Base-by-base conservation (phyloP, 257 asterid species). In the Voacanga thouarsii region DNA sequence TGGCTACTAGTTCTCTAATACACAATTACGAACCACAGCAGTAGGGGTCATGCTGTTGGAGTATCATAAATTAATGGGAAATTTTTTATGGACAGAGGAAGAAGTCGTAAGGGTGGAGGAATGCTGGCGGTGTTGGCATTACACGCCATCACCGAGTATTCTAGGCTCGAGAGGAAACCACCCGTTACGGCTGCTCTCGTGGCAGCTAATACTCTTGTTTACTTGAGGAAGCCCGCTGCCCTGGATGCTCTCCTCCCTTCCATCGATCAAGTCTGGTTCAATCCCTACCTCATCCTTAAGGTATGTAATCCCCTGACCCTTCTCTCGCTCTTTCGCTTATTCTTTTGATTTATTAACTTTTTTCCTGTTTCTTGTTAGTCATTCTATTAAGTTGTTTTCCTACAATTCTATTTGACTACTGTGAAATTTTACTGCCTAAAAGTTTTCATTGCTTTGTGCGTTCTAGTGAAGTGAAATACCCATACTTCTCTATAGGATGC, bases 211-310 rank as follows among this genome's bases (percentile, higher is more conserved):
- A 89, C 97, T 0, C 83, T 95, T 30, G 80, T 95, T 78, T 93
- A 91, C 83, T 59, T 91, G 84, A 91, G 96, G 85, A 88, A 92
- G 55, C 98, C 99, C 14, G 79, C 75, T 39, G 76, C 85, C 65
- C 83, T 95, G 39, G 51, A 89, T 45, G 85, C 78, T 1, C 23
- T 86, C 60, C 89, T 95, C 33, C 98, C 99, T n/a, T 71, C 94
- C 18, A 72, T 93, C 51, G 84, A 87, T 80, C 87, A 89, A 85
- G 96, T 93, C 68, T 95, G 83, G 89, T 93, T 95, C 85, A 95
- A 95, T 89, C 93, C 99, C 47, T 71, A 91, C 84, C 97, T 93
- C 80, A 87, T 95, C 82, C 77, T 93, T 86, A 90, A 91, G 98
- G 98, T 94, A 82, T 33, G 21, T 70, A 0, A 18, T 71, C 44